Percentiles rank a stretch among this genome's conserved stretches.
Conservation (phyloP, 768 basidiomycete species). For the Scleroderma bovista region DNA sequence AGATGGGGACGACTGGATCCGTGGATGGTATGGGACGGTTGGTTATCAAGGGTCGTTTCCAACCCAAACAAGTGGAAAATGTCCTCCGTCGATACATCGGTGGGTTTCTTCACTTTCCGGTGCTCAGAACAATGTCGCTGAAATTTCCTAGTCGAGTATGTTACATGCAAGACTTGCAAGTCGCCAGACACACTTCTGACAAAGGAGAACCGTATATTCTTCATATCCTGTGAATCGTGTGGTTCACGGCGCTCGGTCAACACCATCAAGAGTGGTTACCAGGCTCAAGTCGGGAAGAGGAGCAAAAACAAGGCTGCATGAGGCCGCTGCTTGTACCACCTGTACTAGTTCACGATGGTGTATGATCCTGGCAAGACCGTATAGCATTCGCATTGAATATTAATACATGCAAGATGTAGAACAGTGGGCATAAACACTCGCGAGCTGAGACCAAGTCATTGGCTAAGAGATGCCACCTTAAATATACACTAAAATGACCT, state of each 20-base stretch:
- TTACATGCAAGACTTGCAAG: constrained; percentile 99
- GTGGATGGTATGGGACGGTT: constrained; percentile 89
- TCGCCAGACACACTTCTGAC: constrained; percentile 94
- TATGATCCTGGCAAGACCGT: constrained; percentile 2
- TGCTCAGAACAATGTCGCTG: not conserved
- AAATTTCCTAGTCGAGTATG: constrained; percentile 76
- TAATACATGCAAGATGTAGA: constrained; percentile 17
- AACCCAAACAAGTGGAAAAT: constrained; percentile 97
- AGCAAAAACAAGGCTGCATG: constrained; percentile 76
- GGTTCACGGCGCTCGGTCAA: constrained; percentile 89
- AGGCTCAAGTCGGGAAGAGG: constrained; percentile 89
- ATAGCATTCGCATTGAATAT: constrained; percentile 16
- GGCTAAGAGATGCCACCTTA: not conserved
- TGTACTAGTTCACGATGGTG: not conserved
- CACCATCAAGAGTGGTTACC: constrained; percentile 97
- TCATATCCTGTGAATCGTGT: constrained; percentile 91
- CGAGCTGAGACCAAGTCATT: not conserved
- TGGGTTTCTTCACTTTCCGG: constrained; percentile 35
- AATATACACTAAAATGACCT: constrained; percentile 5
- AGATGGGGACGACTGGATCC: constrained; percentile 96
- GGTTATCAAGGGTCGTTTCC: constrained; percentile 97
- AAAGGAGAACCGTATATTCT: constrained; percentile 99
- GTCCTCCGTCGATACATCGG: constrained; percentile 95
- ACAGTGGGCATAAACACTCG: not conserved
- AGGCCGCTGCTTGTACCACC: constrained; percentile 5